A percentile compares a stretch with the other conserved stretches of the same genome.
phyloP scores from a whole-genome alignment of 768 basidiomycete species.

The Cantharellus cinnabarinus region DNA sequence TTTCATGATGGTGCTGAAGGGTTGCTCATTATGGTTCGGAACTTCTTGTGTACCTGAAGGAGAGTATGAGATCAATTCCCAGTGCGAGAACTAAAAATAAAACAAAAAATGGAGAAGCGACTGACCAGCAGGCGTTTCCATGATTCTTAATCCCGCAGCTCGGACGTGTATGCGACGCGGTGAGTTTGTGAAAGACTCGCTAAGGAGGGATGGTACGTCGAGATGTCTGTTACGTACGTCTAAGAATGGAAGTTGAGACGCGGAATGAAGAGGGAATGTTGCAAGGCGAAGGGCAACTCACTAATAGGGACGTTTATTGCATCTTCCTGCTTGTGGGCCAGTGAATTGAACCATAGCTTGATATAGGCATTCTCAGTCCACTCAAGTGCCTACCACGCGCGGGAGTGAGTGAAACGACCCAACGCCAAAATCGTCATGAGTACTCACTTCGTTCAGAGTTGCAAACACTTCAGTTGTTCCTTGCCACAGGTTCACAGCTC shows the following conservation, averaged over 20 bases:
- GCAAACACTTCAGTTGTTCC: conserved; percentile 64
- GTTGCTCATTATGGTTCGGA: conserved; percentile 25
- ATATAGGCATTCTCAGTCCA: conserved; percentile 93
- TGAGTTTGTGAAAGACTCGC: conserved; percentile 33
- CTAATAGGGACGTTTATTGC: conserved; percentile 21
- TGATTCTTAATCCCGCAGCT: conserved; percentile 50
- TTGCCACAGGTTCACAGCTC: conserved; percentile 55
- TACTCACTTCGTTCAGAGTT: conserved; percentile 54
- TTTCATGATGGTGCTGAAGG: conserved; percentile 52
- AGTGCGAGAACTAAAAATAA: background rate
- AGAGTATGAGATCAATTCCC: background rate
- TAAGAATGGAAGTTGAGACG: background rate
- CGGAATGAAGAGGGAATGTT: background rate
- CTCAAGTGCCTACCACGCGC: background rate
- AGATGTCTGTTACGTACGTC: background rate
- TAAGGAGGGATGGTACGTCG: conserved; percentile 21
- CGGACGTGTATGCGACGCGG: conserved; percentile 48
- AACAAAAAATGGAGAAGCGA: background rate
- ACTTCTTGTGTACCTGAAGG: conserved; percentile 7
- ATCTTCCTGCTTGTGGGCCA: conserved; percentile 33
- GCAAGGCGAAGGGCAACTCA: background rate
- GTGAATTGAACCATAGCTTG: conserved; percentile 40
- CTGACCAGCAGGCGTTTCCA: conserved; percentile 13
- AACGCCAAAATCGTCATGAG: conserved; percentile 30
- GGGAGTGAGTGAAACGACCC: background rate